Percentiles rank a stretch among this genome's conserved stretches.
These are phyloP conservation scores for Salvia sclarea DNA, from an alignment of 305 asterid species.

Conservation along the genomic window DNA sequence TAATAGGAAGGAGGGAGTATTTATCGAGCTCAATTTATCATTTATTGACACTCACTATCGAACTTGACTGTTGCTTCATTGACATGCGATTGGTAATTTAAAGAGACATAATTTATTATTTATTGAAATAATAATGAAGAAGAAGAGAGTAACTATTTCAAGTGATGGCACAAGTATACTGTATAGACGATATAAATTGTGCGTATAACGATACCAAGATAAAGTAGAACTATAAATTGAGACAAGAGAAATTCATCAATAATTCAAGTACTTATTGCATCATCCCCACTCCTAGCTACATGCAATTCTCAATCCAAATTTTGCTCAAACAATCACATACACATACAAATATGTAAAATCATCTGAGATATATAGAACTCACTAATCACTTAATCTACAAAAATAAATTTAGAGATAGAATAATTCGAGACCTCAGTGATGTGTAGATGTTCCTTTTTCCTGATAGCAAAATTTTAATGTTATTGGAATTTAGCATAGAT, in stretches of 20 bases:
- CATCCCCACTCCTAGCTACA: background rate
- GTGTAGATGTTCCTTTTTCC: background rate
- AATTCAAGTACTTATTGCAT: background rate
- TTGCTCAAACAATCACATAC: background rate
- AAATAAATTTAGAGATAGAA: too few species aligned
- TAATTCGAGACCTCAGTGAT: background rate
- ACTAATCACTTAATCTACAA: too few species aligned
- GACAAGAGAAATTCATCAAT: background rate
- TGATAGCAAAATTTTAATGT: background rate
- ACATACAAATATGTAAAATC: background rate
- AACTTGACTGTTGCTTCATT: background rate
- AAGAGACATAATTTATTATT: too few species aligned
- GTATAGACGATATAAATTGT: background rate
- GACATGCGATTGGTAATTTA: background rate
- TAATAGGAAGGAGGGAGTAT: too few species aligned
- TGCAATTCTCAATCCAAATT: background rate
- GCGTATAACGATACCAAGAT: background rate
- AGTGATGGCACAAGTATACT: background rate
- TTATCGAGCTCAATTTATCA: too few species aligned
- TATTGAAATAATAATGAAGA: background rate
- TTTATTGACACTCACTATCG: too few species aligned
- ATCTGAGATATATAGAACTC: too few species aligned
- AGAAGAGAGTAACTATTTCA: background rate
- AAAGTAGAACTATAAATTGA: background rate
- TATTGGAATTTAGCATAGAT: background rate